A percentile compares a stretch with the other conserved stretches of the same genome.
Conservation (phyloP, 768 basidiomycete genomes). For the Psilocybe subaeruginosa region DNA sequence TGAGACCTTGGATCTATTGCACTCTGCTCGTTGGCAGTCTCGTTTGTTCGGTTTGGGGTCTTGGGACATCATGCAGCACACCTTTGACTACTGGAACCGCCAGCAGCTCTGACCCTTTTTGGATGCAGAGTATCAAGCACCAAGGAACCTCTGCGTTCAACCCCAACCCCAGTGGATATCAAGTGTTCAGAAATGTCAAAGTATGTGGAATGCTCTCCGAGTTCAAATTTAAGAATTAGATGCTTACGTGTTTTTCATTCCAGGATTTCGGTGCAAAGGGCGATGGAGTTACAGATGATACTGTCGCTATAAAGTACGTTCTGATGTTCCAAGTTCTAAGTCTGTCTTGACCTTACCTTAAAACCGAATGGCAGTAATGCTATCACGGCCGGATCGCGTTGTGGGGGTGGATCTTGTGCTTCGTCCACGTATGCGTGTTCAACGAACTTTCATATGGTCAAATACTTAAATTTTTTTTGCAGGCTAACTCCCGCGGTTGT, state of each 20-base stretch:
- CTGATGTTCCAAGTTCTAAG: neutral
- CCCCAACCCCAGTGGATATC: slow-evolving; percentile 54
- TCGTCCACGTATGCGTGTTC: slow-evolving; percentile 56
- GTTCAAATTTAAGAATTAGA: neutral
- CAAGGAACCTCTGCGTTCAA: slow-evolving; percentile 75
- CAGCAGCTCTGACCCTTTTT: slow-evolving; percentile 54
- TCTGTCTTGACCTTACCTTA: neutral
- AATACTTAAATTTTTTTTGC: neutral
- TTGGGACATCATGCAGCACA: slow-evolving; percentile 17
- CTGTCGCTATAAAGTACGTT: slow-evolving; percentile 34
- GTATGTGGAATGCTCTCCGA: slow-evolving; percentile 19
- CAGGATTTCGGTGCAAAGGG: slow-evolving; percentile 24
- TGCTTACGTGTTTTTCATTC: neutral
- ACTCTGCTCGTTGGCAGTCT: slow-evolving; percentile 5
- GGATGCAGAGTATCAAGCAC: slow-evolving; percentile 75
- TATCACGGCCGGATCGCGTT: slow-evolving; percentile 65
- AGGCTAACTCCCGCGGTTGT: slow-evolving; percentile 7
- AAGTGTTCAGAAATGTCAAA: slow-evolving; percentile 81
- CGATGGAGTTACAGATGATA: slow-evolving; percentile 76
- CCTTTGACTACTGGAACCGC: slow-evolving; percentile 18
- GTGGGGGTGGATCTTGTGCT: slow-evolving; percentile 59
- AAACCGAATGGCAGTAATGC: slow-evolving; percentile 48
- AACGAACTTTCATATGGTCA: neutral
- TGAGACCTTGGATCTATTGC: slow-evolving; percentile 11
- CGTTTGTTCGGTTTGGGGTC: slow-evolving; percentile 5